phyloP scores from a whole-genome alignment of 225 moss, liverwort and hornwort species.

The Thuidium tamariscinum region DNA sequence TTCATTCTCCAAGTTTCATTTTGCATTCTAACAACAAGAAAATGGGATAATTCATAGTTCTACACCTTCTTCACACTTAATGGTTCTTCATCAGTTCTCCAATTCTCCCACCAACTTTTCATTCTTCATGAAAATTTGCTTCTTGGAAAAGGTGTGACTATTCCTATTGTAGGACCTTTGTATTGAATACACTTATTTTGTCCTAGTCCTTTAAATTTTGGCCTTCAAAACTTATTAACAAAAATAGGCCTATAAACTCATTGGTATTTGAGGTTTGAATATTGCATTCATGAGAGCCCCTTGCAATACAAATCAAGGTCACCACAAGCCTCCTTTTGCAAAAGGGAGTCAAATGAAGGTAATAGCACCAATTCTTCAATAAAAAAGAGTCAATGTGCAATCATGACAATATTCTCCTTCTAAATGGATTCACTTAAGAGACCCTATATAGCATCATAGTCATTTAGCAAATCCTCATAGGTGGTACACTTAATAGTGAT shows the following conservation, averaged over 20 bases:
- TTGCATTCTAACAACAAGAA: no score
- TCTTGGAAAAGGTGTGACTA: no score
- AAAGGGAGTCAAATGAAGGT: background rate
- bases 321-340: rapidly evolving
- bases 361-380: background rate
- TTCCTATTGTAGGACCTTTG: background rate
- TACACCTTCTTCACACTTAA: no score
- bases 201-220: background rate
- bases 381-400: background rate
- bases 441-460: rapidly evolving
- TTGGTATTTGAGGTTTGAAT: no score
- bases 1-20: no score
- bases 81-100: no score
- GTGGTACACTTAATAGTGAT: rapidly evolving
- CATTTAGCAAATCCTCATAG: no score
- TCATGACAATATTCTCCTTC: background rate
- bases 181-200: background rate
- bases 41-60: no score
- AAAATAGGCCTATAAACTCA: background rate
- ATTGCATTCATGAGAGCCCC: no score
- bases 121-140: no score
- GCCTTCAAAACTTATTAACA: background rate
- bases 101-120: no score
- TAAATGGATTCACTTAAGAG: background rate
- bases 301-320: no score